A percentile compares a stretch with the other conserved stretches of the same genome.
Evolutionary conservation across 768 basidiomycete species (phyloP).

Genomic region (Zangia roseola): DNA sequence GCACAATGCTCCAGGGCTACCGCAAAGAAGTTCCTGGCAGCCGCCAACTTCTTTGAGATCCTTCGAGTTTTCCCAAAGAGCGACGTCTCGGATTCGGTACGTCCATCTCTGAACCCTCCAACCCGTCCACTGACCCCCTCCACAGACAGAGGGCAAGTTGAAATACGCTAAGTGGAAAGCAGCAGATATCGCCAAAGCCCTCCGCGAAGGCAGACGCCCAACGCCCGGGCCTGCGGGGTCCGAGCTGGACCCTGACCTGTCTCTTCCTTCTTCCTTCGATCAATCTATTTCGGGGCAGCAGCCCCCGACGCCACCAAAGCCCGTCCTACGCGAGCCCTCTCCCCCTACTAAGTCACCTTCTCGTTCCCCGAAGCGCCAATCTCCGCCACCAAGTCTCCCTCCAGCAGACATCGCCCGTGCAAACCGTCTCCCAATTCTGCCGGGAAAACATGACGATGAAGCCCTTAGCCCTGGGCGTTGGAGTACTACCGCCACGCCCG

Average conservation of each 20-base stretch:
- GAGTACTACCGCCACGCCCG: constrained; percentile 79
- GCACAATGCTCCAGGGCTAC: constrained; percentile 59
- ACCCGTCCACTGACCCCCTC: not conserved
- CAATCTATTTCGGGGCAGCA: constrained; percentile 12
- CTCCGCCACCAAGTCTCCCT: constrained; percentile 32
- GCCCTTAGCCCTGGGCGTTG: constrained; percentile 55
- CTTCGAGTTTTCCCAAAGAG: constrained; percentile 70
- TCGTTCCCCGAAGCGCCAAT: constrained; percentile 31
- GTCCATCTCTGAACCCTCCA: constrained; percentile 16
- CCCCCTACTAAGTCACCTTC: constrained; percentile 21
- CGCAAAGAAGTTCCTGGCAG: constrained; percentile 92
- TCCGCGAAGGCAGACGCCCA: constrained; percentile 89
- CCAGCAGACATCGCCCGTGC: constrained; percentile 30
- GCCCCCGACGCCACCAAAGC: constrained; percentile 18
- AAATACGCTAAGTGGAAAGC: constrained; percentile 98
- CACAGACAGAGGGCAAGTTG: constrained; percentile 81
- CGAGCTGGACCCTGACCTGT: constrained; percentile 24
- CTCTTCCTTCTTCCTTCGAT: constrained; percentile 13
- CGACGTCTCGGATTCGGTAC: constrained; percentile 57
- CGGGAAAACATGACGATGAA: constrained; percentile 30
- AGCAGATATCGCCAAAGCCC: constrained; percentile 89
- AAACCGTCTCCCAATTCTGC: constrained; percentile 25
- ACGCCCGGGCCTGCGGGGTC: constrained; percentile 71
- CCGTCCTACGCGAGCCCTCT: constrained; percentile 26
- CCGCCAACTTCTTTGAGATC: constrained; percentile 92